Evolutionary conservation across 2,329 filamentous ascomycete species (phyloP).

Genomic region (Cercospora sp.): DNA sequence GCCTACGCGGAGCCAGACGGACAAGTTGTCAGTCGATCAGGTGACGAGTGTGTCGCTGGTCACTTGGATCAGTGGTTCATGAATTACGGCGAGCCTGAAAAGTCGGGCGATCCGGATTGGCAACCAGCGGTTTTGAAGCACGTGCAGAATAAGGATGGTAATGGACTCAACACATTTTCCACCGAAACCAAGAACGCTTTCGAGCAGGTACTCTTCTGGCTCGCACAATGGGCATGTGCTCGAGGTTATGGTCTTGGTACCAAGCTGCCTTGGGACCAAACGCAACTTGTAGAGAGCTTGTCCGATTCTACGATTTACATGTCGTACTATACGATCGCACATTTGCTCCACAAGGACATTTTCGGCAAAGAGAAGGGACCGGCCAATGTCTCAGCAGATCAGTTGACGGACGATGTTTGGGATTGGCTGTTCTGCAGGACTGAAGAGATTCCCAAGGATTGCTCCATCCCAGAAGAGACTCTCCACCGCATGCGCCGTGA

Average conservation of each 20-base stretch:
- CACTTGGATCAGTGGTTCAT: slow-evolving; percentile 97
- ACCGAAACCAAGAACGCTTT: slow-evolving; percentile 60
- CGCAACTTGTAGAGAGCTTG: slow-evolving; percentile 88
- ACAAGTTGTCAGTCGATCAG: slow-evolving; percentile 82
- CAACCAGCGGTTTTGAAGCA: slow-evolving; percentile 71
- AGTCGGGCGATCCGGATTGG: slow-evolving; percentile 75
- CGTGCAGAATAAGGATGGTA: slow-evolving; percentile 65
- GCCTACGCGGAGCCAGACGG: slow-evolving; percentile 91
- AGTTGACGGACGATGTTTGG: slow-evolving; percentile 95
- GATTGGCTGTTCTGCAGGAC: slow-evolving; percentile 88
- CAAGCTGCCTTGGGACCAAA: slow-evolving; percentile 88
- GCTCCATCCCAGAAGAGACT: slow-evolving; percentile 70
- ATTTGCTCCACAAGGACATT: slow-evolving; percentile 71
- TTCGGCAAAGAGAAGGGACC: slow-evolving; percentile 74
- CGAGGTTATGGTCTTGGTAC: slow-evolving; percentile 90
- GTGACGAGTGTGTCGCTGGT: slow-evolving; percentile 89
- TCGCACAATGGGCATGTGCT: slow-evolving; percentile 93
- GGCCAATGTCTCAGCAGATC: slow-evolving; percentile 70
- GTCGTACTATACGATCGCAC: slow-evolving; percentile 64
- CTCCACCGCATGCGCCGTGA: slow-evolving; percentile 82
- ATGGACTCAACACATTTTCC: slow-evolving; percentile 76
- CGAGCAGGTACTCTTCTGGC: slow-evolving; percentile 83
- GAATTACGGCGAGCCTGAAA: slow-evolving; percentile 71
- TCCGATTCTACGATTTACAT: slow-evolving; percentile 93
- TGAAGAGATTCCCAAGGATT: slow-evolving; percentile 60